Evolutionary conservation across 805 yeast species (phyloP).

Genomic region (Sungouiozyma ichnusensis): DNA sequence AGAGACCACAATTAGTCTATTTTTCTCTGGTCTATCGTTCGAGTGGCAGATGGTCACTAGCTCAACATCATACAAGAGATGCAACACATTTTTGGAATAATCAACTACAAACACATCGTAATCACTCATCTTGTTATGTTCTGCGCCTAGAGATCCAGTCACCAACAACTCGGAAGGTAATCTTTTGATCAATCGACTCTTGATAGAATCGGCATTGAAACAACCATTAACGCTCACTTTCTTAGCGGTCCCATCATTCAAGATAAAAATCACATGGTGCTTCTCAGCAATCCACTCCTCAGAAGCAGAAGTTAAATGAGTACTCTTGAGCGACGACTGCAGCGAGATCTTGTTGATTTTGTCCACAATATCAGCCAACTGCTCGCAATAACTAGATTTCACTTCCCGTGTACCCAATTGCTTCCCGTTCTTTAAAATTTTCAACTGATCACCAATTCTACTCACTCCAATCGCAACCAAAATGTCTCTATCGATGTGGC

Average conservation of each 20-base stretch:
- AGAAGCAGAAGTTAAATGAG: conserved; percentile 3
- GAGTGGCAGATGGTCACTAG: conserved; percentile 76
- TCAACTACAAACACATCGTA: conserved; percentile 58
- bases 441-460: conserved; percentile 77
- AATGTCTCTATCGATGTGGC: conserved; percentile 43
- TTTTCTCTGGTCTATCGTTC: conserved; percentile 56
- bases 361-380: conserved; percentile 15
- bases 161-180: conserved; percentile 28
- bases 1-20: conserved; percentile 57
- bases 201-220: conserved; percentile 69
- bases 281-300: conserved; percentile 31
- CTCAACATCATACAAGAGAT: conserved; percentile 62
- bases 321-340: conserved; percentile 6
- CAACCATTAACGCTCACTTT: conserved; percentile 67
- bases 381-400: conserved; percentile 5
- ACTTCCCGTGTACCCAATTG: conserved; percentile 6
- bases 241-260: conserved; percentile 63
- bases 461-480: conserved; percentile 61
- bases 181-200: conserved; percentile 53
- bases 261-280: conserved; percentile 51
- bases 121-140: conserved; percentile 5
- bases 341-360: conserved; percentile 9
- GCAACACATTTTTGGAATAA: conserved; percentile 30
- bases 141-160: conserved; percentile 5
- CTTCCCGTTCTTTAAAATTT: conserved; percentile 35